Percentiles rank a stretch among this genome's conserved stretches.
These are phyloP conservation scores for Hymenotorrendiella dingleyae DNA, from an alignment of 2,329 filamentous ascomycete species.

Conservation along the genomic window DNA sequence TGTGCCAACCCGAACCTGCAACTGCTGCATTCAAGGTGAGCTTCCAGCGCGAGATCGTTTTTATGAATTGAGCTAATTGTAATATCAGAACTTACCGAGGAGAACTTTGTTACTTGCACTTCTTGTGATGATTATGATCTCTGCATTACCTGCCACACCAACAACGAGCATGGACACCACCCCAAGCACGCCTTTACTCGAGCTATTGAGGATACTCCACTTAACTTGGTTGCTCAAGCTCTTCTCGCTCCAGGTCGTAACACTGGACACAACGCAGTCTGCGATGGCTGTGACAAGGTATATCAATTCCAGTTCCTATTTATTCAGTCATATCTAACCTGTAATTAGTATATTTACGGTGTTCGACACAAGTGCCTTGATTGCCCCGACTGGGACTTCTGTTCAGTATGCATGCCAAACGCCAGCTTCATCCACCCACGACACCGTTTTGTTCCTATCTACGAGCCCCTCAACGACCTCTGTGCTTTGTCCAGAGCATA, in stretches of 20 bases:
- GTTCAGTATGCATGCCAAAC: slow-evolving; percentile 64
- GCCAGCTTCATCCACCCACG: slow-evolving; percentile 66
- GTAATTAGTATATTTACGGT: slow-evolving; percentile 65
- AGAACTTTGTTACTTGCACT: slow-evolving; percentile 78
- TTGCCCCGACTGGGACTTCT: slow-evolving; percentile 98
- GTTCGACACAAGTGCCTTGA: slow-evolving; percentile 94
- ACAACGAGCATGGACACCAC: slow-evolving; percentile 80
- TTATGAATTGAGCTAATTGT: slow-evolving; percentile 27
- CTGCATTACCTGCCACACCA: slow-evolving; percentile 74
- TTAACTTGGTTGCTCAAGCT: slow-evolving; percentile 55
- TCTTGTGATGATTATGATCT: slow-evolving; percentile 88
- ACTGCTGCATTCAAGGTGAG: slow-evolving; percentile 59
- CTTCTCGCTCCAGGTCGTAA: slow-evolving; percentile 77
- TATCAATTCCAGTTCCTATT: background rate
- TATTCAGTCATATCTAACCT: slow-evolving; percentile 3
- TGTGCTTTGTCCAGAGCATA: slow-evolving; percentile 37
- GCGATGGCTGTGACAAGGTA: slow-evolving; percentile 83
- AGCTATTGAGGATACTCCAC: slow-evolving; percentile 55
- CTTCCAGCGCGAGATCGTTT: slow-evolving; percentile 1
- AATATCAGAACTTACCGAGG: slow-evolving; percentile 52
- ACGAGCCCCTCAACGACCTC: slow-evolving; percentile 55
- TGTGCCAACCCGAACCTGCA: slow-evolving; percentile 43
- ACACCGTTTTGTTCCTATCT: slow-evolving; percentile 86
- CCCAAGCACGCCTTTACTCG: slow-evolving; percentile 76
- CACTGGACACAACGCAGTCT: slow-evolving; percentile 78